phyloP scores from a whole-genome alignment of 768 basidiomycete genomes.

The Rhodotorula sphaerocarpa region DNA sequence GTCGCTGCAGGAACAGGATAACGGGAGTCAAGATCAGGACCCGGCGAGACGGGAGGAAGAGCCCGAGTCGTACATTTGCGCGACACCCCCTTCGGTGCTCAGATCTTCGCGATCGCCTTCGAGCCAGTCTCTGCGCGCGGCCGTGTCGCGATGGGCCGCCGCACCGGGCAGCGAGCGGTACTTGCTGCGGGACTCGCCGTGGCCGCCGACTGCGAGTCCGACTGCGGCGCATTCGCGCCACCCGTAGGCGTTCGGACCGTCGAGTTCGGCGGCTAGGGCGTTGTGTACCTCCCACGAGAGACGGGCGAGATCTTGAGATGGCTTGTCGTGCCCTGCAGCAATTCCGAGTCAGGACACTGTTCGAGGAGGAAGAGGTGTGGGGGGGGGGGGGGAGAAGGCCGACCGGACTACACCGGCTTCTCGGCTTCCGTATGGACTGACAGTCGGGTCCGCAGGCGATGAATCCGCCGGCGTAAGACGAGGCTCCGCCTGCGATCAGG shows the following conservation, averaged over 20 bases:
- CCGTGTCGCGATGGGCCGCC: background rate
- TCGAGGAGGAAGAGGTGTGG: background rate
- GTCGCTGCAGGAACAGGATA: no score
- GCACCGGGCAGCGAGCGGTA: constrained; percentile 34
- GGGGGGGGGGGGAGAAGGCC: background rate
- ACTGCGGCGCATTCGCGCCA: constrained; percentile 43
- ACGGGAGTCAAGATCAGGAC: background rate
- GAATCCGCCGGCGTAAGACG: constrained; percentile 46
- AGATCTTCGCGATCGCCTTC: constrained; percentile 26
- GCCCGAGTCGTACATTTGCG: constrained; percentile 12
- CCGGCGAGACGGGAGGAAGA: background rate
- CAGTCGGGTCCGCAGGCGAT: constrained; percentile 47
- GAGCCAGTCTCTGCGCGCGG: constrained; percentile 6
- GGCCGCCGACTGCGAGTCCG: constrained; percentile 38
- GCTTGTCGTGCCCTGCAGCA: constrained; percentile 38
- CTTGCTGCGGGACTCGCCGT: constrained; percentile 15
- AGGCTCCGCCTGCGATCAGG: constrained; percentile 44
- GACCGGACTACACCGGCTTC: background rate
- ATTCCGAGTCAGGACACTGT: background rate
- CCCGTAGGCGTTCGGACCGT: constrained; percentile 47
- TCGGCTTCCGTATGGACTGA: no score
- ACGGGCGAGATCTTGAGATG: constrained; percentile 42
- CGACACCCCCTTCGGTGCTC: constrained; percentile 21
- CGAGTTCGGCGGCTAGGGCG: constrained; percentile 45
- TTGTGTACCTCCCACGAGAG: constrained; percentile 47